These are phyloP conservation scores for Eucalyptus dawsonii DNA, from an alignment of 345 rosid genomes.

Conservation along the genomic window DNA sequence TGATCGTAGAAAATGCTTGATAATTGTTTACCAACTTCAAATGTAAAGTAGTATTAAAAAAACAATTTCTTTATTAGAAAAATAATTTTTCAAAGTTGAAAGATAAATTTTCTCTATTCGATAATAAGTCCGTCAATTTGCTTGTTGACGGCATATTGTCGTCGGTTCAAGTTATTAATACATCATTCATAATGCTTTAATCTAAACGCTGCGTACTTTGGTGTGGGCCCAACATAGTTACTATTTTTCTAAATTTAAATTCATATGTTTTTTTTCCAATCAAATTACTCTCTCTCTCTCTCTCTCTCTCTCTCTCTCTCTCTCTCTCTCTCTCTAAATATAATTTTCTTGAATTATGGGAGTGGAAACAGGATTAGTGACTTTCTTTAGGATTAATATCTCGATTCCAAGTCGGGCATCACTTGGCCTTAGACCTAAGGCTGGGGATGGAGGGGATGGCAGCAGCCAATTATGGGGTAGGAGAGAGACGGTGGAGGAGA, in stretches of 20 bases:
- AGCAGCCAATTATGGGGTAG: not conserved
- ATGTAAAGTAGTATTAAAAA: not conserved
- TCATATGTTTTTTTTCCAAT: not conserved
- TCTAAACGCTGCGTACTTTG: not conserved
- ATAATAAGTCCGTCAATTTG: not conserved
- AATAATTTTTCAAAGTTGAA: not conserved
- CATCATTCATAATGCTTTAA: not conserved
- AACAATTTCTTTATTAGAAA: not conserved
- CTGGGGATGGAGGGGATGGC: not conserved
- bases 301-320: not conserved
- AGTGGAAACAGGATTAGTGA: not conserved
- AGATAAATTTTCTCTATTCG: not conserved
- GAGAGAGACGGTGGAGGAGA: not conserved
- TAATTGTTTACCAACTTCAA: not conserved
- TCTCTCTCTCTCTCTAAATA: not conserved
- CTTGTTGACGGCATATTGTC: not conserved
- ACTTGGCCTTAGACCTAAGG: not conserved
- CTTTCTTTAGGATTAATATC: not conserved
- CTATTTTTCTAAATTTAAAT: not conserved
- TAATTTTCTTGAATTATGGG: not conserved
- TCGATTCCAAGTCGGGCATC: not conserved
- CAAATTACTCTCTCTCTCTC: not conserved
- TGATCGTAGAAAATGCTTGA: not conserved
- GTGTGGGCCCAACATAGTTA: not conserved
- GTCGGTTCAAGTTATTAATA: not conserved